Conservation (phyloP, 2,329 filamentous ascomycete genomes). For the Scedosporium dehoogii region DNA sequence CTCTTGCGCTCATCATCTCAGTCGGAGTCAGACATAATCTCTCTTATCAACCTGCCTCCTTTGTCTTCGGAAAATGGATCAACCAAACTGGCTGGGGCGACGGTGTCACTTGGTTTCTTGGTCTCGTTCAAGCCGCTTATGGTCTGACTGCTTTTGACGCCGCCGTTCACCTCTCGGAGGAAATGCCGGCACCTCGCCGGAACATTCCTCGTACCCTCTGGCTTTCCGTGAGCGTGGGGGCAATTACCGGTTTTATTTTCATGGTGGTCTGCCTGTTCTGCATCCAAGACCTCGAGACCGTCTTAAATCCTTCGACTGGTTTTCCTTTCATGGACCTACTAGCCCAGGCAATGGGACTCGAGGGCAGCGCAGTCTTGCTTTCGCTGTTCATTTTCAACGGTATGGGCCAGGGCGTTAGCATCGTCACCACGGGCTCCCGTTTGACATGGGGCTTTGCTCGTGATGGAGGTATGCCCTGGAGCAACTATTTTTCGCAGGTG, state of each 20-base stretch:
- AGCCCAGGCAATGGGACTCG: no score
- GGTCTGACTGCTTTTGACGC: conserved; percentile 48
- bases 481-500: conserved; percentile 11
- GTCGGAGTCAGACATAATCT: conserved; percentile 26
- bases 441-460: conserved; percentile 46
- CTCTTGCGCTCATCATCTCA: conserved; percentile 38
- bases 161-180: conserved; percentile 49
- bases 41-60: no score
- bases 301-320: no score
- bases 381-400: conserved; percentile 46
- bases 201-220: conserved; percentile 43
- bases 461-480: conserved; percentile 23
- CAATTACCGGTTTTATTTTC: conserved; percentile 26
- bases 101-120: conserved; percentile 48
- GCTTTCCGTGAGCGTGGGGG: conserved; percentile 38
- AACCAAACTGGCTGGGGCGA: conserved; percentile 32
- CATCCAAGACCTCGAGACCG: no score
- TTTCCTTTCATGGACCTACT: no score
- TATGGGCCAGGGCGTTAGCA: conserved; percentile 40
- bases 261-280: no score
- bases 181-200: conserved; percentile 40
- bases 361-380: conserved; percentile 33
- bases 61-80: no score
- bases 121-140: conserved; percentile 46
- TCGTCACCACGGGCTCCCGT: conserved; percentile 40